Evolutionary conservation across 1,284 basidiomycete genomes (phyloP).

Genomic region (Malassezia japonica): DNA sequence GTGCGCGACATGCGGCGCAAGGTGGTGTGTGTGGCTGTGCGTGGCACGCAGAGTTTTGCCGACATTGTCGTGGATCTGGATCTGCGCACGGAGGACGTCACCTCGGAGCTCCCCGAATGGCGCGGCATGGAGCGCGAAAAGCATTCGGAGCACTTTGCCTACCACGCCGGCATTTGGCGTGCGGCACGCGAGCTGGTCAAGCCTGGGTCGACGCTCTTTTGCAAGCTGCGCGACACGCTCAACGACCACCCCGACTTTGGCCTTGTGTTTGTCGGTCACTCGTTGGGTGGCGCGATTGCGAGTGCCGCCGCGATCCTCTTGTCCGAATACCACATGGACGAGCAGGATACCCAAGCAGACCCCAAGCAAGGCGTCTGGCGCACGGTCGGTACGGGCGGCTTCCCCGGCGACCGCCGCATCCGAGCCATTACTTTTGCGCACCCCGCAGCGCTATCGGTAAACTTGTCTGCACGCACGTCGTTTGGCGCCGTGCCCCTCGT

Average conservation of each 20-base stretch:
- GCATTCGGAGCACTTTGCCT: constrained; percentile 20
- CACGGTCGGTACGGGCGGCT: constrained; percentile 28
- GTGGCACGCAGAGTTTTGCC: constrained; percentile 44
- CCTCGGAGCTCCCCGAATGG: constrained; percentile 24
- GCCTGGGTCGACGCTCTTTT: constrained; percentile 34
- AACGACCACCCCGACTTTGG: constrained; percentile 38
- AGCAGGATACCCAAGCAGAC: constrained; percentile 8
- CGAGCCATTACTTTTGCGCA: constrained; percentile 44
- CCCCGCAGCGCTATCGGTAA: constrained; percentile 39
- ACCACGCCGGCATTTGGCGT: constrained; percentile 43
- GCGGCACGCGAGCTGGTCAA: constrained; percentile 36
- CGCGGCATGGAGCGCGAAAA: constrained; percentile 24
- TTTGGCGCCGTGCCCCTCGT: constrained; percentile 38
- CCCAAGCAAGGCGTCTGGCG: constrained; percentile 30
- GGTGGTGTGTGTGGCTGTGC: constrained; percentile 41
- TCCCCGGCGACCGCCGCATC: constrained; percentile 35
- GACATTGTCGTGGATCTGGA: constrained; percentile 47
- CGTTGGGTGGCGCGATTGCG: constrained; percentile 43
- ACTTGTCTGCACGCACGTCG: constrained; percentile 28
- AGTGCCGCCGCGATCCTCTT: constrained; percentile 39
- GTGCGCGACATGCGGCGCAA: constrained; percentile 39
- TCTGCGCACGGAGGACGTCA: constrained; percentile 36
- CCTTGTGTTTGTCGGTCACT: constrained; percentile 43
- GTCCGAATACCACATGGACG: constrained; percentile 33
- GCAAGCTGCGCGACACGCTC: constrained; percentile 29